Base-by-base conservation (phyloP, 2,329 filamentous ascomycete genomes). In the Cadophora malorum region DNA sequence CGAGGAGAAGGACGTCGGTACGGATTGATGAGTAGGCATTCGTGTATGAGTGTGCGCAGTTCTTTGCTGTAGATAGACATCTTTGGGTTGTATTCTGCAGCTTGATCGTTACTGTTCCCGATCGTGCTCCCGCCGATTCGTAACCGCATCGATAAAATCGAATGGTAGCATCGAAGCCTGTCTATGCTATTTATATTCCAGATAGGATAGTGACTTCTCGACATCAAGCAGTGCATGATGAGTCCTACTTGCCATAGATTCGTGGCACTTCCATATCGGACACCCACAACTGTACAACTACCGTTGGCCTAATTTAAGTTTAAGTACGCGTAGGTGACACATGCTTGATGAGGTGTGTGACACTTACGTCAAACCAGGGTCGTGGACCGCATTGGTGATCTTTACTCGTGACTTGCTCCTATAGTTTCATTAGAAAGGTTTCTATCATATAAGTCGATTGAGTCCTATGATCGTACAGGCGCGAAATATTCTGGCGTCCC, bases 231-330 rank as follows among this genome's bases (percentile, higher is more conserved):
- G 14, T 60, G 49, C 65, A 67, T 67, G n/a, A 69, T 67, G 2
- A 68, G 38, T 10, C 64, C 69, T 10, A 70, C 61, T 41, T 67
- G 63, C 67, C 67, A 70, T 14, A 70, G 60, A 19, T 70, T 70
- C n/a, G 59, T 67, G 0, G 60, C 35, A 3, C 58, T 47, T 6
- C 67, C 67, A 25, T 65, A 61, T 9, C 33, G 45, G 1, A 49
- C 50, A 4, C 21, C 35, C 0, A 5, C 4, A 10, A 70, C 63
- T 19, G 31, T 59, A 21, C 21, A 38, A 4, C 3, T 23, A 3
- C 55, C 55, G 3, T 25, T 0, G 16, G 21, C 10, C 55, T 59
- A 21, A 21, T 59, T 6, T 6, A 41, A 14, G 3, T 41, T 9
- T 41, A 9, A 41, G 38, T 41, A n/a, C n/a, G n/a, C n/a, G n/a